A percentile compares a stretch with the other conserved stretches of the same genome.
Conservation (phyloP, 768 basidiomycete species). For the Pulveroboletus sp. region DNA sequence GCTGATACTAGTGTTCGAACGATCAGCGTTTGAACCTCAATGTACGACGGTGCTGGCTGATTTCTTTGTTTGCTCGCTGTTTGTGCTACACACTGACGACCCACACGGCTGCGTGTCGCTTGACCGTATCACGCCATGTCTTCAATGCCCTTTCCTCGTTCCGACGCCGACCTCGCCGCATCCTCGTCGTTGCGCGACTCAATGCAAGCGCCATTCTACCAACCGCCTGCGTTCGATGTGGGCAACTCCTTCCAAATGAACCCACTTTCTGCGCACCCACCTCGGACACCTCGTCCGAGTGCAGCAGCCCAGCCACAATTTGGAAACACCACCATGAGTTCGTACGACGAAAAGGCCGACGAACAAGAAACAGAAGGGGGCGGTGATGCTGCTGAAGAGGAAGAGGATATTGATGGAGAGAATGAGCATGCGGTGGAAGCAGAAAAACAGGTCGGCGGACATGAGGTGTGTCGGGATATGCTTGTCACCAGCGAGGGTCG, state of each 20-base stretch:
- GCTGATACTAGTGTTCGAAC: too few species aligned
- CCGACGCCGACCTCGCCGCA: slow-evolving; percentile 36
- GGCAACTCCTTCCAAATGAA: slow-evolving; percentile 75
- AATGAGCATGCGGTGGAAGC: slow-evolving; percentile 43
- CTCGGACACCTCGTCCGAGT: slow-evolving; percentile 62
- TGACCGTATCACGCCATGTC: slow-evolving; percentile 46
- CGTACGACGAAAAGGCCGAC: slow-evolving; percentile 47
- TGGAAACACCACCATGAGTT: slow-evolving; percentile 12
- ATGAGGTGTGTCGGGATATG: slow-evolving; percentile 81
- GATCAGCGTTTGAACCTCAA: neutral
- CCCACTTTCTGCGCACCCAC: slow-evolving; percentile 75
- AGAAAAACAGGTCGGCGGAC: slow-evolving; percentile 48
- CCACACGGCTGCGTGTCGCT: neutral
- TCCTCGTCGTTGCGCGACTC: slow-evolving; percentile 39
- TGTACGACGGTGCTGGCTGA: neutral
- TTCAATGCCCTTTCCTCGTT: slow-evolving; percentile 59
- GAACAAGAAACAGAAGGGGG: slow-evolving; percentile 25
- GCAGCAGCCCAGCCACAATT: slow-evolving; percentile 25
- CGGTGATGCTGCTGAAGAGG: slow-evolving; percentile 26
- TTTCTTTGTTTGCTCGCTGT: slow-evolving; percentile 26
- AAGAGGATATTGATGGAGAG: slow-evolving; percentile 48
- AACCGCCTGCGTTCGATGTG: slow-evolving; percentile 54
- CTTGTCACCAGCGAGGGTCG: slow-evolving; percentile 74
- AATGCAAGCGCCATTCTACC: slow-evolving; percentile 48
- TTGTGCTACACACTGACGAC: slow-evolving; percentile 12